phyloP scores from a whole-genome alignment of 106 monocot species.

The Hemerocallis citrina region DNA sequence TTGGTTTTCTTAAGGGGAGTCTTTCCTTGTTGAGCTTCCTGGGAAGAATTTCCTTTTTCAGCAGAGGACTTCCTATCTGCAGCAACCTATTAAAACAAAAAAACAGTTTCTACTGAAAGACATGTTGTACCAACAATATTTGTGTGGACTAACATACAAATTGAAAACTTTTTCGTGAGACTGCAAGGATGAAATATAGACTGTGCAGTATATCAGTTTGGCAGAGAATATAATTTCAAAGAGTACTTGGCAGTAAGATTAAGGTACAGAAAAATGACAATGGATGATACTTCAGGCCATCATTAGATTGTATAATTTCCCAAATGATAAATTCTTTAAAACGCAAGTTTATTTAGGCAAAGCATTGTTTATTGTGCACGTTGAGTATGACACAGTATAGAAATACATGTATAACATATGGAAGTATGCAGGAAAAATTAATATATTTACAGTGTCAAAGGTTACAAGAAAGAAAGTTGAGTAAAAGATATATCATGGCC shows the following conservation, averaged over 20 bases:
- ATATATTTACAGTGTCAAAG: neutral
- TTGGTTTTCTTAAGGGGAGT: constrained; percentile 34
- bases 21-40: constrained; percentile 34
- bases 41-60: constrained; percentile 25
- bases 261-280: neutral
- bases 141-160: neutral
- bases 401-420: neutral
- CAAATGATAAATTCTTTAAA: neutral
- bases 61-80: constrained; percentile 59
- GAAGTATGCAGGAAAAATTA: neutral
- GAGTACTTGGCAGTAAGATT: neutral
- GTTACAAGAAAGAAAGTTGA: neutral
- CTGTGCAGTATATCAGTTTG: neutral
- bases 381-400: neutral
- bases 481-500: neutral
- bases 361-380: neutral
- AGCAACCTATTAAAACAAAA: constrained; percentile 38
- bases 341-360: neutral
- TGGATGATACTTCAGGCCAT: no score
- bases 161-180: neutral
- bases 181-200: neutral
- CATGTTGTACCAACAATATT: no score
- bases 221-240: neutral
- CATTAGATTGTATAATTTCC: neutral
- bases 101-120: neutral